phyloP scores from a whole-genome alignment of 2,329 filamentous ascomycete genomes.

The Zopfia rhizophila region DNA sequence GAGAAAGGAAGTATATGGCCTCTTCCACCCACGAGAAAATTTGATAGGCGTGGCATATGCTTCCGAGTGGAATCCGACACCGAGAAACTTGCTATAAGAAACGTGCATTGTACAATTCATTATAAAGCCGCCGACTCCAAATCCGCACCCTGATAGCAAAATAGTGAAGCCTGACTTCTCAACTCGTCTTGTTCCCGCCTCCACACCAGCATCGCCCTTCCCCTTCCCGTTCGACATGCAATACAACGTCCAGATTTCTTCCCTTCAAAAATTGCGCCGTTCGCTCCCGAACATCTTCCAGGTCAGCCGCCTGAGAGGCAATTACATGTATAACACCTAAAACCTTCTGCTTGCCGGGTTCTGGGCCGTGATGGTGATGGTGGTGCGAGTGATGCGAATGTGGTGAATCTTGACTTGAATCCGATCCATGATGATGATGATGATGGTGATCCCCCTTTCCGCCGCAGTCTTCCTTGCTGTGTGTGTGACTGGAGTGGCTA shows the following conservation, averaged over 20 bases:
- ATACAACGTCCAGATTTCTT: slow-evolving; percentile 80
- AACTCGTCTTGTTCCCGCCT: slow-evolving; percentile 51
- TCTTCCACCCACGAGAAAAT: too few species aligned
- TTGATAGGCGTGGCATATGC: too few species aligned
- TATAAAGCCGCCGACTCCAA: too few species aligned
- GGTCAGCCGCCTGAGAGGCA: slow-evolving; percentile 74
- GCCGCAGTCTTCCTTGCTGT: too few species aligned
- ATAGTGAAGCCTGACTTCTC: too few species aligned
- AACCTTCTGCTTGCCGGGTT: slow-evolving; percentile 68
- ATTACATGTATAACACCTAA: slow-evolving; percentile 89
- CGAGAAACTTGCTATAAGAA: too few species aligned
- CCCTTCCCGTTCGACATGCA: slow-evolving; percentile 89
- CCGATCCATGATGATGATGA: slow-evolving; percentile 42
- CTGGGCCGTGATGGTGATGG: slow-evolving; percentile 48
- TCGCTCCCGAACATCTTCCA: slow-evolving; percentile 86
- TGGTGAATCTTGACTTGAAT: slow-evolving; percentile 35
- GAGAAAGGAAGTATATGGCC: too few species aligned
- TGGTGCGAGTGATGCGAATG: slow-evolving; percentile 35
- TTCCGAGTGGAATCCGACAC: too few species aligned
- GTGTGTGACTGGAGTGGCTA: slow-evolving; percentile 30
- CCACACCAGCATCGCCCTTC: slow-evolving; percentile 74
- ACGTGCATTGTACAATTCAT: too few species aligned
- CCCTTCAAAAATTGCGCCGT: slow-evolving; percentile 75
- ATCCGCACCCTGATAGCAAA: too few species aligned
- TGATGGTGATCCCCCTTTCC: slow-evolving; percentile 44